A percentile compares a stretch with the other conserved stretches of the same genome.
Conservation (phyloP, 2,329 filamentous ascomycete genomes). For the Onygenales sp. region DNA sequence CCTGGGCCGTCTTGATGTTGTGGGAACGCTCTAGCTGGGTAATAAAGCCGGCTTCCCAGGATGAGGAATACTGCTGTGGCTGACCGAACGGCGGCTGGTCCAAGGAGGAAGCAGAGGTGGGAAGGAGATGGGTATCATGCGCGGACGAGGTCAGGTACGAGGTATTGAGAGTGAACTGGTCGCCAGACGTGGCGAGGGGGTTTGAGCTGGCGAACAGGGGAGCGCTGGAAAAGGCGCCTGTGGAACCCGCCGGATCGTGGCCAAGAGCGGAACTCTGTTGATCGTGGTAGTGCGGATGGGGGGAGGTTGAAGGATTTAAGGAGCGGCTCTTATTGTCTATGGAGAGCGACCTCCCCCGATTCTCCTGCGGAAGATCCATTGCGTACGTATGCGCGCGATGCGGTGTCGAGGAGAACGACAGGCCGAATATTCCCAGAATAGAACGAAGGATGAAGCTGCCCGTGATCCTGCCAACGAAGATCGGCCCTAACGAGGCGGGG, state of each 20-base stretch:
- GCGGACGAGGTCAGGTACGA: constrained; percentile 25
- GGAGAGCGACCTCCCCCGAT: constrained; percentile 29
- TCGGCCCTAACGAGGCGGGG: not conserved
- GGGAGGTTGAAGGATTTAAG: constrained; percentile 34
- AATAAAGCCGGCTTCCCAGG: constrained; percentile 28
- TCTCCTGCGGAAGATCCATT: constrained; percentile 15
- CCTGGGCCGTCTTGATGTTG: constrained; percentile 18
- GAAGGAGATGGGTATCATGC: constrained; percentile 17
- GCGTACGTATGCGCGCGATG: not conserved
- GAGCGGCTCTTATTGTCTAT: constrained; percentile 28
- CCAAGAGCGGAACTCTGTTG: constrained; percentile 20
- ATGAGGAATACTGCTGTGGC: constrained; percentile 25
- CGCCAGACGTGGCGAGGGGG: constrained; percentile 17
- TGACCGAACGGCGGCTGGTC: constrained; percentile 22
- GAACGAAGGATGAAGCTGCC: not conserved
- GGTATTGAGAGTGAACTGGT: constrained; percentile 27
- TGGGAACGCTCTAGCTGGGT: constrained; percentile 26
- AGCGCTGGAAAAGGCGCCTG: constrained; percentile 23
- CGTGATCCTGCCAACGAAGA: not conserved
- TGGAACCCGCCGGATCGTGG: constrained; percentile 26
- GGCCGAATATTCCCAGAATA: not conserved
- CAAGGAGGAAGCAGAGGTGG: constrained; percentile 19
- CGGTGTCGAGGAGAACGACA: not conserved
- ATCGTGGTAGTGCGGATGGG: constrained; percentile 28
- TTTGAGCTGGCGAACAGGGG: constrained; percentile 15